Conservation (phyloP, 1,284 basidiomycete genomes). For the Cutaneotrichosporon daszewskae region DNA sequence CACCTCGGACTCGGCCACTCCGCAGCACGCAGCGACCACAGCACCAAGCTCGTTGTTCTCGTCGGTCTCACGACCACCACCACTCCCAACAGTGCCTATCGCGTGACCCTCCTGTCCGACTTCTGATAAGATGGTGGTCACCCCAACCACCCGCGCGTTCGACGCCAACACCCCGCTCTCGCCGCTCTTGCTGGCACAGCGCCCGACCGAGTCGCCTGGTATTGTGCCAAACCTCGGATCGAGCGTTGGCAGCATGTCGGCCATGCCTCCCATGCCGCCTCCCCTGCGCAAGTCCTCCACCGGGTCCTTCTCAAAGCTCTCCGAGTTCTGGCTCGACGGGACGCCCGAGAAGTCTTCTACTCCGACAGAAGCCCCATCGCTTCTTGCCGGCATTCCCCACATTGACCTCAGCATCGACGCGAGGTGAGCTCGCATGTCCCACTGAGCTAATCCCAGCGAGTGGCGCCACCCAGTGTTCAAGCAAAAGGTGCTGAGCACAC, state of each 20-base stretch:
- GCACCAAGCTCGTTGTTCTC: too few species aligned
- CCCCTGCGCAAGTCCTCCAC: conserved; percentile 32
- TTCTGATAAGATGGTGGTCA: conserved; percentile 23
- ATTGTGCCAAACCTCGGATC: background rate
- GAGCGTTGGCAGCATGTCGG: background rate
- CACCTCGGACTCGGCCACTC: too few species aligned
- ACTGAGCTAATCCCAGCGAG: conserved; percentile 22
- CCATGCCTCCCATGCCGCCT: conserved; percentile 9
- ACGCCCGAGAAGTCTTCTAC: conserved; percentile 12
- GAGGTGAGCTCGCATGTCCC: conserved; percentile 55
- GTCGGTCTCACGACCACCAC: too few species aligned
- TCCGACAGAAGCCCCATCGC: conserved; percentile 22
- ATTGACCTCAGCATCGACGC: conserved; percentile 60
- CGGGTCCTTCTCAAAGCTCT: conserved; percentile 41
- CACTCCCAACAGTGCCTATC: background rate
- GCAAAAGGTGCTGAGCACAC: conserved; percentile 38
- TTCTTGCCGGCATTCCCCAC: conserved; percentile 63
- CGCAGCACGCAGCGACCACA: too few species aligned
- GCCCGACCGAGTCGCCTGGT: background rate
- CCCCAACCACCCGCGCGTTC: conserved; percentile 14
- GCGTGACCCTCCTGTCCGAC: background rate
- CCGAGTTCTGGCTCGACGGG: conserved; percentile 40
- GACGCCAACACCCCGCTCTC: conserved; percentile 18
- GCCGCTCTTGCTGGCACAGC: conserved; percentile 14
- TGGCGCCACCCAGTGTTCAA: conserved; percentile 48